Evolutionary conservation across 371 early-diverging fungal species (phyloP).

Genomic region (Cokeromyces recurvatus): DNA sequence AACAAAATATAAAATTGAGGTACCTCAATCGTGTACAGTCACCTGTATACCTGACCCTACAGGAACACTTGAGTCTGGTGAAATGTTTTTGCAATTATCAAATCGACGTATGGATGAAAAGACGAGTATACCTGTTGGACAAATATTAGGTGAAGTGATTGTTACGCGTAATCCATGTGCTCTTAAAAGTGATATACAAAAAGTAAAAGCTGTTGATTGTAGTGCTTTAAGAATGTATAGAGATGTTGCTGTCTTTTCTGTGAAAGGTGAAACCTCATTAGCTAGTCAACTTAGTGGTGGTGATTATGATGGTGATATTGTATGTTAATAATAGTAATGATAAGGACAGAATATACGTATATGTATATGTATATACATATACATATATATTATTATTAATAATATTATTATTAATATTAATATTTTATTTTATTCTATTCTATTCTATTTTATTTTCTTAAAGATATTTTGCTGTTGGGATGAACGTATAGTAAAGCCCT

Average conservation of each 20-base stretch:
- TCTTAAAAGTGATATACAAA: slow-evolving; percentile 40
- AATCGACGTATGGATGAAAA: slow-evolving; percentile 30
- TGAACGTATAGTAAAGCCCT: slow-evolving; percentile 34
- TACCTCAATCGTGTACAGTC: slow-evolving; percentile 39
- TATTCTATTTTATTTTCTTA: no score
- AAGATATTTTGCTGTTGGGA: slow-evolving; percentile 55
- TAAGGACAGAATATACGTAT: neutral
- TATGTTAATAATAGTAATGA: slow-evolving; percentile 22
- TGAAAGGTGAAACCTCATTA: slow-evolving; percentile 33
- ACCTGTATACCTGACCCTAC: slow-evolving; percentile 50
- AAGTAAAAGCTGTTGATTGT: slow-evolving; percentile 40
- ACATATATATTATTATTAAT: no score
- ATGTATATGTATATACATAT: neutral
- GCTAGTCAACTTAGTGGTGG: slow-evolving; percentile 45
- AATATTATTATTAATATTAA: no score
- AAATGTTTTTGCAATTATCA: slow-evolving; percentile 40
- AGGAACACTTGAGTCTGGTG: slow-evolving; percentile 24
- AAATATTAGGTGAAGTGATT: slow-evolving; percentile 38
- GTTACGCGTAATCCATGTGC: slow-evolving; percentile 45
- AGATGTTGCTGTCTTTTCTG: slow-evolving; percentile 40
- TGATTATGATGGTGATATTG: slow-evolving; percentile 54
- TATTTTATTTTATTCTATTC: no score
- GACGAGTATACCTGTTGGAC: slow-evolving; percentile 31
- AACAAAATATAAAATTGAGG: slow-evolving; percentile 39
- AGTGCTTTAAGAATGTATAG: slow-evolving; percentile 31